Evolutionary conservation across 306 rosid species (phyloP).

Genomic region (Casuarina cunninghamiana): DNA sequence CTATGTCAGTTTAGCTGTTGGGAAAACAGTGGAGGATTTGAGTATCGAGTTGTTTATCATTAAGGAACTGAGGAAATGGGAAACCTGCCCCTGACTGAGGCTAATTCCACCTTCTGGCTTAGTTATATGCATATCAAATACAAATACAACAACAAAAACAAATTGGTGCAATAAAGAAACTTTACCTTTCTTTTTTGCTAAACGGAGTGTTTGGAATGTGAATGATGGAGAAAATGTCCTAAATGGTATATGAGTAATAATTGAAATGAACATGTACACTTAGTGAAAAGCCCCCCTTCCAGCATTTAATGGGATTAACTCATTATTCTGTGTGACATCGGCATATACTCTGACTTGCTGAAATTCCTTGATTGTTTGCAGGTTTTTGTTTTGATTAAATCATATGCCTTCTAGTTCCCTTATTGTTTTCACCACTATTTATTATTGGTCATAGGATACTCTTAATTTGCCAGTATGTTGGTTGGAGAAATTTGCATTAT

Average conservation of each 20-base stretch:
- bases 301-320: not conserved
- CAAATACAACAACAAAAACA: not conserved
- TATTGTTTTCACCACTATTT: not conserved
- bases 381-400: not conserved
- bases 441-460: not conserved
- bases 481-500: not conserved
- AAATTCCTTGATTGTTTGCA: not conserved
- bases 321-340: not conserved
- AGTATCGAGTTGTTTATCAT: too few species aligned
- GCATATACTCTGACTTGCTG: not conserved
- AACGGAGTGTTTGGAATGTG: not conserved
- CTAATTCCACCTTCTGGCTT: not conserved
- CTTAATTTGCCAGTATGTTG: not conserved
- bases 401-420: not conserved
- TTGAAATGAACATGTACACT: not conserved
- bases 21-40: constrained; percentile 5
- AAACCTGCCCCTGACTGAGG: not conserved
- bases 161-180: not conserved
- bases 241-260: not conserved
- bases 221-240: not conserved
- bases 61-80: not conserved
- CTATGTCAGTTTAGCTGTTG: constrained; percentile 4
- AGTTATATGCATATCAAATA: not conserved
- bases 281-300: not conserved
- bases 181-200: not conserved